Conservation (phyloP, 768 basidiomycete genomes). For the Amanita rimosa region DNA sequence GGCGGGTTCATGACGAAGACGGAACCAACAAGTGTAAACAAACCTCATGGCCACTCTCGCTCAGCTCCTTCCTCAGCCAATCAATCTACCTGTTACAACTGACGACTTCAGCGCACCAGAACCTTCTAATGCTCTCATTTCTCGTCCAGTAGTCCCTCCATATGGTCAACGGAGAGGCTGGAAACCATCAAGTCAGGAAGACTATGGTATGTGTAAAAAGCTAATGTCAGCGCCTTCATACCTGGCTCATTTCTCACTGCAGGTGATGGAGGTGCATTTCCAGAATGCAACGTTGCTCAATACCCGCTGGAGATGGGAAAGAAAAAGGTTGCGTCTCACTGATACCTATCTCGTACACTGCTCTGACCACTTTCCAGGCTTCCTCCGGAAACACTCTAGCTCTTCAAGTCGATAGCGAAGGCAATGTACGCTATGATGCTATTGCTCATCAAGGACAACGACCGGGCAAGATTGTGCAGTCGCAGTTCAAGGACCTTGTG, state of each 20-base stretch:
- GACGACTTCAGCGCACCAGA: constrained; percentile 30
- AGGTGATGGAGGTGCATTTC: constrained; percentile 83
- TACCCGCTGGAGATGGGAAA: constrained; percentile 93
- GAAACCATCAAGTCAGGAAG: constrained; percentile 73
- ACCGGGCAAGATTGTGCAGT: constrained; percentile 76
- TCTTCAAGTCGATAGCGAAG: constrained; percentile 92
- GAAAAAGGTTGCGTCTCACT: constrained; percentile 68
- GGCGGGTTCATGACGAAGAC: constrained; percentile 1
- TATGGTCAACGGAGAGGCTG: constrained; percentile 84
- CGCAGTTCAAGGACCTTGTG: constrained; percentile 96
- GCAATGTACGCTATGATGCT: constrained; percentile 94
- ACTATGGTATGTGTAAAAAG: constrained; percentile 54
- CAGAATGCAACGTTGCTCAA: constrained; percentile 95
- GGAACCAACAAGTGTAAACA: constrained; percentile 13
- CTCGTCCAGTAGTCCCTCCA: constrained; percentile 52
- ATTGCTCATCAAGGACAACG: constrained; percentile 95
- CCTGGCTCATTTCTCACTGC: constrained; percentile 2
- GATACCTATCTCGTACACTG: neutral
- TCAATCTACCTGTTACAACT: constrained; percentile 43
- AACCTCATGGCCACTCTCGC: constrained; percentile 47
- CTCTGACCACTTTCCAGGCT: constrained; percentile 34
- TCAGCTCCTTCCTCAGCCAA: constrained; percentile 62
- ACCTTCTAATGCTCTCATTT: constrained; percentile 29
- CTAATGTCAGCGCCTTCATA: constrained; percentile 2
- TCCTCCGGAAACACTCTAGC: constrained; percentile 92